These are phyloP conservation scores for Chaetomium globosum DNA, from an alignment of 2,329 filamentous ascomycete species.

Conservation along the genomic window DNA sequence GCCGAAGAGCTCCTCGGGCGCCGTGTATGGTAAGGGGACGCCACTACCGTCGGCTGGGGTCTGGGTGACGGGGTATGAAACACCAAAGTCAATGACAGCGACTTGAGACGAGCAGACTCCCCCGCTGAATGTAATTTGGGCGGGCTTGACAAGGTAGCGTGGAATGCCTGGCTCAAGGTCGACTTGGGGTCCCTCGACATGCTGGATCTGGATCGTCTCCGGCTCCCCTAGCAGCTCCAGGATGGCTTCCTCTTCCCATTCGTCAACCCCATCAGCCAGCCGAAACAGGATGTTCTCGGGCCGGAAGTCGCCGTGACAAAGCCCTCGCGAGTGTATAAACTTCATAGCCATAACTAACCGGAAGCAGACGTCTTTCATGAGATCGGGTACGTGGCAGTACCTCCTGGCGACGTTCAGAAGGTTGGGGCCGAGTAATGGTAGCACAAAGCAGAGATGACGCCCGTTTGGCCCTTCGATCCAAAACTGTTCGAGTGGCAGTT, in stretches of 20 bases:
- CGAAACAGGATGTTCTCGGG: conserved; percentile 23
- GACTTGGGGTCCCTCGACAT: not conserved
- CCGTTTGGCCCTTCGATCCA: conserved; percentile 32
- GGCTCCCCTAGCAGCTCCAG: conserved; percentile 13
- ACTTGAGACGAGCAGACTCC: conserved; percentile 15
- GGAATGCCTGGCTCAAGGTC: conserved; percentile 17
- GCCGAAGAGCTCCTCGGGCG: conserved; percentile 24
- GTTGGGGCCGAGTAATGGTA: conserved; percentile 23
- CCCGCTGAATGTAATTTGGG: not conserved
- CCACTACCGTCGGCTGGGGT: not conserved
- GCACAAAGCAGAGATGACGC: conserved; percentile 29
- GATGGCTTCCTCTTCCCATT: conserved; percentile 20
- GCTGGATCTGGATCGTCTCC: not conserved
- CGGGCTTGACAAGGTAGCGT: conserved; percentile 17
- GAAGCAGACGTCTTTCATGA: conserved; percentile 29
- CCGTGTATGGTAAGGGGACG: conserved; percentile 14
- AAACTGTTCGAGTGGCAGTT: conserved; percentile 29
- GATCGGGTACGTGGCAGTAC: conserved; percentile 9
- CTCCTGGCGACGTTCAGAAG: not conserved
- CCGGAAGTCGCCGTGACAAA: conserved; percentile 33
- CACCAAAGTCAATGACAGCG: conserved; percentile 30
- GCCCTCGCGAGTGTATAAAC: conserved; percentile 21
- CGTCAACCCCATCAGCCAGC: conserved; percentile 15
- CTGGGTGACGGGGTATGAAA: conserved; percentile 20
- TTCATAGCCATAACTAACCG: conserved; percentile 25